Base-by-base conservation (phyloP, 2,329 filamentous ascomycete genomes). In the Hymenoscyphus repandus region DNA sequence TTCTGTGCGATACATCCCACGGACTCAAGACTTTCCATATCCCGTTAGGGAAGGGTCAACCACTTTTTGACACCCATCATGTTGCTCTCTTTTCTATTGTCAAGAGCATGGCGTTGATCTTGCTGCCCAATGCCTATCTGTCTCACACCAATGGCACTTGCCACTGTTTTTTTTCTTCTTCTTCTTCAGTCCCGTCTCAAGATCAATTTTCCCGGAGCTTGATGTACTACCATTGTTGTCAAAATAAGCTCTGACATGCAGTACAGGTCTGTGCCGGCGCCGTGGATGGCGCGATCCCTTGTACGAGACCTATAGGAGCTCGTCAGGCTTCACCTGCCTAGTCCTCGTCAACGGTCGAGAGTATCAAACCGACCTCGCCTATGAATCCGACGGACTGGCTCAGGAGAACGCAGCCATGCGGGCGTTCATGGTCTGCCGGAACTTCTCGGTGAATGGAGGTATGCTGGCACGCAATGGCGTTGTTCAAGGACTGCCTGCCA, bases 371-470 rank as follows among this genome's bases (percentile, higher is more conserved):
- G 90, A 96, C 69, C 79, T 87, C 34, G 80, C 85, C 57, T 95
- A 93, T 72, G 83, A 88, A 67, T 88, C 86, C 56, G 88, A 92
- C 67, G 75, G 80, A 44, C 77, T 95, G 58, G 92, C 92, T 42
- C 88, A 90, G 66, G 91, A 97, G 70, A 93, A 92, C 64, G 92
- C 92, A 22, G 92, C 92, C 54, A 95, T 95, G 81, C 87, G 90
- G 56, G 92, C 92, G 51, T 97, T 96, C 72, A 92, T 96, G 82
- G 93, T 96, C 60, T 96, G 92, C 76, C 86, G 90, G 58, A 96
- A 96, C 77, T 96, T 96, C 73, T 95, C 90, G 50, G 88, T 95
- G 69, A 96, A 96, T 68, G 90, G 95, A 63, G 92, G 92, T 67
- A 96, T 95, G 90, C 74, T 85, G 57, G 82, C 81, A 56, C 78